These are phyloP conservation scores for Talaromyces sp. DNA, from an alignment of 2,329 filamentous ascomycete genomes.

Conservation along the genomic window DNA sequence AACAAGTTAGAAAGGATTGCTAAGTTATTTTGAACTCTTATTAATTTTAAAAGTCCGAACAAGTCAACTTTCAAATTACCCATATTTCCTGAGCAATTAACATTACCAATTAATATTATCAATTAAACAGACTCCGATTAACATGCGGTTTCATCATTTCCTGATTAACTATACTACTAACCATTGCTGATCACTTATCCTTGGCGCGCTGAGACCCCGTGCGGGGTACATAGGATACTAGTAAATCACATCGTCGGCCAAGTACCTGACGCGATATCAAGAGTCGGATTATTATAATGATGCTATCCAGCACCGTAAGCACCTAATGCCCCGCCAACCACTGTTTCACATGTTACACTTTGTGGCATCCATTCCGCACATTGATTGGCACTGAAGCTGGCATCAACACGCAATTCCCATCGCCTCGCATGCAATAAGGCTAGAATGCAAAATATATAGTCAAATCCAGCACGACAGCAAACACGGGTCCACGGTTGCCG, in stretches of 20 bases:
- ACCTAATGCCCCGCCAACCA: background rate
- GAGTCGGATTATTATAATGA: background rate
- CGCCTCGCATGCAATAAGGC: background rate
- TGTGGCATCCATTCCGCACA: background rate
- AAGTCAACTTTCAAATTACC: no score
- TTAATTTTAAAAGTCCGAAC: no score
- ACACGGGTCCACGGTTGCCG: background rate
- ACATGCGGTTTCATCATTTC: background rate
- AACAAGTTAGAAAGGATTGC: no score
- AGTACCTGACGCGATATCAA: background rate
- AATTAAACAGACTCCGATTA: no score
- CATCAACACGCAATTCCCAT: background rate
- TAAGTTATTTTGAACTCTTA: no score
- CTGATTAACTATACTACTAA: background rate
- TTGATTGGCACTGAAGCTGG: background rate
- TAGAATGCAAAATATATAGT: background rate
- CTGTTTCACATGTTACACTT: background rate
- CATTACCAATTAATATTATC: no score
- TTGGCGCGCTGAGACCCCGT: background rate
- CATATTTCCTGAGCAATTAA: no score
- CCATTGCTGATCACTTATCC: background rate
- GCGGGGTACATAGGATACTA: background rate
- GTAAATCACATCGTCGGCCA: constrained; percentile 21
- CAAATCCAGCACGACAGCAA: background rate
- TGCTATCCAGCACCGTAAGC: background rate